Base-by-base conservation (phyloP, 179 eudicot genomes). In the Vitellaria paradoxa region DNA sequence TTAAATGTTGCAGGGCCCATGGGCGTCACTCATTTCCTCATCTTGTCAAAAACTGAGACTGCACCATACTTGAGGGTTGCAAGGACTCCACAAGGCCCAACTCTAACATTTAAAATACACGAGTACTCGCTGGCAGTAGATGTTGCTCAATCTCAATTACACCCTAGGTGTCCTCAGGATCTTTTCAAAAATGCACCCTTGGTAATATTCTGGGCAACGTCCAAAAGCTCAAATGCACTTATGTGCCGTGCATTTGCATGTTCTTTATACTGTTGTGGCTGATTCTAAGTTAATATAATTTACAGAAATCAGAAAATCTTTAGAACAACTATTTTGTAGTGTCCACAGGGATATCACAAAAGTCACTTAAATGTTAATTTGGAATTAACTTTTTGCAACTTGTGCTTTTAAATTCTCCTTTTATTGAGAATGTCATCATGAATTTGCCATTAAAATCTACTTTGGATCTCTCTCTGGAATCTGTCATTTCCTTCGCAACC, bases 11-110 rank as follows among this genome's bases (percentile, higher is more conserved):
- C 96, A 9, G 97, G 98, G 70, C 97, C 98, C 15, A 91, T 95
- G 98, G 98, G 97, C 6, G 99, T 93, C 64, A 91, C 97, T 23
- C 97, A 95, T 83, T 93, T 95, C 77, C 92, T 95, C 53, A 95
- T 93, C 52, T 78, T 95, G 81, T 95, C 98, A 49, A 95, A 93
- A 87, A 88, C 93, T 73, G 83, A 80, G 53, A 45, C 78, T 70
- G 85, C 91, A 45, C 97, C 99, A 18, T 89, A 82, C 78, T 79
- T 95, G 85, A 93, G 97, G 80, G 93, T 93, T 79, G 97, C 95
- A 45, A 88, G 89, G 84, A 93, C 95, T 15, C 97, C 97, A 62
- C 99, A 95, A 74, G 98, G 98, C 63, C 99, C 99, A 75, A 95
- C 98, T 64, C 87, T 93, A 75, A 87, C 95, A 23, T 95, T 93